Conservation (phyloP, 495 filamentous ascomycete genomes). For the Xylaria grammica region DNA sequence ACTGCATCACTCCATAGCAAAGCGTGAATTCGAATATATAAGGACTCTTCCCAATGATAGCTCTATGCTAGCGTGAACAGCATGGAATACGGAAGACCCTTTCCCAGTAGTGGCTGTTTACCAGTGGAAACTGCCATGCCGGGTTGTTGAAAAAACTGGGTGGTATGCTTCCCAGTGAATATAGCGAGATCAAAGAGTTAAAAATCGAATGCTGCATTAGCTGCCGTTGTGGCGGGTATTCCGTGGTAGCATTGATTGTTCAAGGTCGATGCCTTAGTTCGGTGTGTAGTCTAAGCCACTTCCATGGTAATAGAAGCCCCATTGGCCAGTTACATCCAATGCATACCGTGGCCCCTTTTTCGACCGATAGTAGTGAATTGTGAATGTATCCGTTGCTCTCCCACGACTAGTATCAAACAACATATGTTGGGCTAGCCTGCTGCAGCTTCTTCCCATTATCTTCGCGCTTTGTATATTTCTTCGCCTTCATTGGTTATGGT, state of each 20-base stretch:
- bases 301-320: neutral
- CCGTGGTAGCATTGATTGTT: neutral
- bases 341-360: neutral
- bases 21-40: too few species aligned
- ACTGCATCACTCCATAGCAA: too few species aligned
- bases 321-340: neutral
- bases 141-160: neutral
- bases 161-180: too few species aligned
- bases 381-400: too few species aligned
- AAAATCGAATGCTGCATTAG: neutral
- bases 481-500: neutral
- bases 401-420: neutral
- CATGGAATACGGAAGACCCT: too few species aligned
- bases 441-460: neutral
- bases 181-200: too few species aligned
- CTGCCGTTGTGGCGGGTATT: neutral
- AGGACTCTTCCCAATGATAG: too few species aligned
- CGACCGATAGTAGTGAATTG: neutral
- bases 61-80: too few species aligned
- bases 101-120: too few species aligned
- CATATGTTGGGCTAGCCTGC: neutral
- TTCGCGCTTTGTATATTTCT: neutral
- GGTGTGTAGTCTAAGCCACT: neutral
- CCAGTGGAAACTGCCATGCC: too few species aligned
- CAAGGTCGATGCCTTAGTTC: neutral